Evolutionary conservation across 75 land plant species (phyloP), one percentile per base, ranked within the genome.

Genomic region (Cunninghamia lanceolata): DNA sequence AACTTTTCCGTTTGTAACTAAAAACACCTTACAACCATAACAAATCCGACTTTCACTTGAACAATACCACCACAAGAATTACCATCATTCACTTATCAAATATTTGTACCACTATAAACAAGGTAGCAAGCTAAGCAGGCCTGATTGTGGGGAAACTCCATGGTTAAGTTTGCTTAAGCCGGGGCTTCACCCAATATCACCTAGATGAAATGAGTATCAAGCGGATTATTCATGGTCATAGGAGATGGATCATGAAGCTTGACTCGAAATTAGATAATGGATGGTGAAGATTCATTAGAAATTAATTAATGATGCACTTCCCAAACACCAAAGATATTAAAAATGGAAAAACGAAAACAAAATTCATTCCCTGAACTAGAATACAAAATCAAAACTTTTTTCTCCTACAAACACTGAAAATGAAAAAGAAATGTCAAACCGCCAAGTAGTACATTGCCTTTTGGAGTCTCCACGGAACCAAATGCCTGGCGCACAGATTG

Each of bases 361-460:
- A n/a, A 80, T 5, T 28, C 8, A 76, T 76, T 15, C 39, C 16
- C 9, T 39, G 43, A 77, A 77, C 45, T 40, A 77, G 28, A 40
- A 77, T 77, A 77, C 28, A 77, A 17, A 77, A 9, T 77, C 8
- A 8, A 77, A 80, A 43, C 82, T 80, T 52, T 42, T n/a, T 32
- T 35, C 54, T n/a, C 36, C 25, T 36, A 52, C 36, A 73, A 39
- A 40, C 21, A 71, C 17, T 50, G 25, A 40, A 40, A 75, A 3
- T 16, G 30, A 45, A 36, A 40, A 32, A 17, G 11, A 17, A 79
- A 21, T 68, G n/a, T 14, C 80, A 84, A 84, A 71, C 56, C 54
- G 83, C 86, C 70, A 86, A 92, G 86, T 86, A 87, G 80, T 95
- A 95, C 96, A 88, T 94, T 95, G 94, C 96, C 94, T 90, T 91